Base-by-base conservation (phyloP, 2,329 filamentous ascomycete species). In the Calonectria montana region DNA sequence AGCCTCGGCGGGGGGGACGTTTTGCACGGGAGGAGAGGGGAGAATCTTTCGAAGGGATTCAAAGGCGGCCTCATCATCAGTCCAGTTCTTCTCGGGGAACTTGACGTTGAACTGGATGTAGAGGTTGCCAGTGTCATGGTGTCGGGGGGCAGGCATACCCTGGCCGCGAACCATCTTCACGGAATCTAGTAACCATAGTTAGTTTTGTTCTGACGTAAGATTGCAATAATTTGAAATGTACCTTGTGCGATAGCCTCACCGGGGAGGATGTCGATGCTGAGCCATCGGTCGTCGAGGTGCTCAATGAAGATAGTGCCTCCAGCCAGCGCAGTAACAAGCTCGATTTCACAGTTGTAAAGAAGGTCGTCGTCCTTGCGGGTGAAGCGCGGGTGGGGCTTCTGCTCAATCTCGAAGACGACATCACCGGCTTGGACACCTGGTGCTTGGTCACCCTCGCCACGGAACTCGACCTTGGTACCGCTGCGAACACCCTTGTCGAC, bases 91-190 rank as follows among this genome's bases (percentile, higher is more conserved):
- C 81, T 94, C 93, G 61, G 97, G 97, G 90, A 99, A 98, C 87
- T 97, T 98, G 86, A 99, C 95, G 81, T 94, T 93, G 87, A 99
- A 99, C 83, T 97, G 95, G 81, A 99, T 95, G 88, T 97, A 99
- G 79, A 99, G 89, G 87, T 99, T 98, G 81, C 97, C 97, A 82
- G 91, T 92, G 85, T 98, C 94, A 88, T 99, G 97, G 85, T 98
- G 97, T 79, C 97, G 92, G 85, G 91, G 94, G 4, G 97, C 97
- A 48, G 97, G 97, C 97, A 99, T 99, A 83, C 97, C 97, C 86
- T 99, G 97, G 76, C 95, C 96, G 76, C 94, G 94, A 80, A 99
- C 93, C 85, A 98, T 94, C 88, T 98, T 98, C 83, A 98, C 91
- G 77, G 94, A 89, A 78, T 94, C 97, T 98, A 78, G 13, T 4